phyloP scores from a whole-genome alignment of 306 rosid genomes.

The Trifolium pratense region DNA sequence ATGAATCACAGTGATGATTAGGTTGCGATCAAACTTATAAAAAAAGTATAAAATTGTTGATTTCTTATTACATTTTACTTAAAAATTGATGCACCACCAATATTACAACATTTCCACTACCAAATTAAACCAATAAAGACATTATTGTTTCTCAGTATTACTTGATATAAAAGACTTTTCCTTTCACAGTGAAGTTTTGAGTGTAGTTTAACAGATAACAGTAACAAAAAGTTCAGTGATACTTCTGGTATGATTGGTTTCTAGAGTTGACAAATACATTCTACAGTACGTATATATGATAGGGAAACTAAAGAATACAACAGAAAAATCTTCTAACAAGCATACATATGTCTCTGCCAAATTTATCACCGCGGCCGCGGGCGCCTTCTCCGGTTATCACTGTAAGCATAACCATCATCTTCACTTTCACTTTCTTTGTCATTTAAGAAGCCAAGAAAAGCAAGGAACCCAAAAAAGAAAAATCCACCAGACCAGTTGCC shows the following conservation, averaged over 20 bases:
- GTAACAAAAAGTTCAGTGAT: conserved; percentile 38
- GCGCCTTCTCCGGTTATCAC: conserved; percentile 67
- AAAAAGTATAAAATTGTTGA: too few species aligned
- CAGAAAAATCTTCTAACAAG: conserved; percentile 30
- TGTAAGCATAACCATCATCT: conserved; percentile 46
- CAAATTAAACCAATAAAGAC: background rate
- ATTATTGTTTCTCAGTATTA: too few species aligned
- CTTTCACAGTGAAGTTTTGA: too few species aligned
- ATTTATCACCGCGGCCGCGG: conserved; percentile 52
- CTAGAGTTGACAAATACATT: conserved; percentile 30
- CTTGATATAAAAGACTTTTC: too few species aligned
- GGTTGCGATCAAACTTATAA: too few species aligned
- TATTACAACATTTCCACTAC: background rate
- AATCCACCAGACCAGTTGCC: conserved; percentile 97
- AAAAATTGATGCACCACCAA: background rate
- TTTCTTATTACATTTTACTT: too few species aligned
- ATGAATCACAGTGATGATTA: too few species aligned
- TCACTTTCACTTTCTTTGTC: conserved; percentile 73
- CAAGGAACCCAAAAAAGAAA: conserved; percentile 94
- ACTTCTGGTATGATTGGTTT: background rate
- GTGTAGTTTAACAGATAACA: too few species aligned
- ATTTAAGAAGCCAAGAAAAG: conserved; percentile 85
- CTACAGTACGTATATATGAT: conserved; percentile 22
- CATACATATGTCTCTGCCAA: conserved; percentile 1
- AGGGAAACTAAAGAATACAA: conserved; percentile 40